Evolutionary conservation across 345 rosid genomes (phyloP).

Genomic region (Lepidium sativum): DNA sequence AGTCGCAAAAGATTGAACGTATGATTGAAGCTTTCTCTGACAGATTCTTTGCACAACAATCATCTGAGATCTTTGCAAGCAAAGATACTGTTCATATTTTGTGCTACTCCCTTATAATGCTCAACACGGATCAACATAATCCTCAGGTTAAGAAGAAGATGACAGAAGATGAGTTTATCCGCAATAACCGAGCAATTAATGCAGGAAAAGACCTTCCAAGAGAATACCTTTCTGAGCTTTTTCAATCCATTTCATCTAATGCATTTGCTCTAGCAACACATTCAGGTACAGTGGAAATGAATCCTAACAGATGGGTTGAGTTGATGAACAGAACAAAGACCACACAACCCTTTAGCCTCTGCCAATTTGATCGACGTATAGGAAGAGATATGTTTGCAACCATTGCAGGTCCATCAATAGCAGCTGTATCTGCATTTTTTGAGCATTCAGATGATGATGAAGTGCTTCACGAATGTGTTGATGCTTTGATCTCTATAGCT

Average conservation of each 20-base stretch:
- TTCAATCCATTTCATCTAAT: slow-evolving; percentile 56
- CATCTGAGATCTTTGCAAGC: slow-evolving; percentile 54
- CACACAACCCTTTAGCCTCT: slow-evolving; percentile 34
- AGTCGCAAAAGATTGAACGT: slow-evolving; percentile 82
- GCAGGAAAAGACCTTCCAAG: slow-evolving; percentile 85
- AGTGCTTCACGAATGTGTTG: slow-evolving; percentile 79
- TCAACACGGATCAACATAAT: slow-evolving; percentile 88
- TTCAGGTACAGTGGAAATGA: slow-evolving; percentile 50
- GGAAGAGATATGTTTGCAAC: slow-evolving; percentile 91
- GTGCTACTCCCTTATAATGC: slow-evolving; percentile 91
- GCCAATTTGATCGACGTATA: slow-evolving; percentile 56
- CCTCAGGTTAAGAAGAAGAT: slow-evolving; percentile 90
- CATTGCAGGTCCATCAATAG: slow-evolving; percentile 77
- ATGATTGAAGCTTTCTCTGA: slow-evolving; percentile 79
- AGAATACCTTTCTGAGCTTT: slow-evolving; percentile 80
- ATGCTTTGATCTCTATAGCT: slow-evolving; percentile 73
- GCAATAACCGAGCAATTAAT: slow-evolving; percentile 78
- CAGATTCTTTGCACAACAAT: slow-evolving; percentile 57
- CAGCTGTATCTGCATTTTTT: slow-evolving; percentile 76
- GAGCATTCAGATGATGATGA: slow-evolving; percentile 92
- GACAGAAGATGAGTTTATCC: slow-evolving; percentile 93
- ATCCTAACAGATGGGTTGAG: slow-evolving; percentile 75
- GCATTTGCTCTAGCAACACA: slow-evolving; percentile 50
- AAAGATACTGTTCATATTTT: slow-evolving; percentile 69
- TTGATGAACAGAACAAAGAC: slow-evolving; percentile 49